These are phyloP conservation scores for Flaveria ramosissima DNA, from an alignment of 129 eudicot genomes.

Conservation along the genomic window DNA sequence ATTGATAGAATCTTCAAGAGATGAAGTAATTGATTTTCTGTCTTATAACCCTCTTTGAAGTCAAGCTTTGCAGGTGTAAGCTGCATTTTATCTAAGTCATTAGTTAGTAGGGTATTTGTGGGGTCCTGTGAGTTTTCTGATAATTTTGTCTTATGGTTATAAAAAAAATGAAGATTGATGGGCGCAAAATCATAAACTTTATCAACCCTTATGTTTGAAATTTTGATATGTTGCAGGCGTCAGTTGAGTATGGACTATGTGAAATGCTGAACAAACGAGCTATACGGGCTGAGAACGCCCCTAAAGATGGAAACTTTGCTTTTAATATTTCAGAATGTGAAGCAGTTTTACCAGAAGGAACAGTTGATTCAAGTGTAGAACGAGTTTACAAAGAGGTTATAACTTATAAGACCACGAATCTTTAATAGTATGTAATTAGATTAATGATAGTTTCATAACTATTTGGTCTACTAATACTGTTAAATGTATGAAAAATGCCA, in stretches of 20 bases:
- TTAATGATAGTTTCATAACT: neutral
- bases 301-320: slow-evolving; percentile 73
- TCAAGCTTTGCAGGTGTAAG: neutral
- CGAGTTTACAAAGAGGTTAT: slow-evolving; percentile 71
- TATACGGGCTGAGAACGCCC: slow-evolving; percentile 64
- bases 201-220: slow-evolving; percentile 8
- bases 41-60: neutral
- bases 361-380: slow-evolving; percentile 51
- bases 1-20: neutral
- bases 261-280: slow-evolving; percentile 82
- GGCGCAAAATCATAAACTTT: neutral
- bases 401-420: neutral
- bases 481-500: neutral
- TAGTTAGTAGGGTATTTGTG: too few relatives aligned
- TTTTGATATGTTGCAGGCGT: slow-evolving; percentile 49
- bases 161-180: neutral
- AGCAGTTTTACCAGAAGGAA: slow-evolving; percentile 71
- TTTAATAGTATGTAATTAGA: neutral
- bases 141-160: too few relatives aligned
- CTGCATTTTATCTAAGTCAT: too few relatives aligned
- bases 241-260: slow-evolving; percentile 92
- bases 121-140: too few relatives aligned
- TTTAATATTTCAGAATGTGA: slow-evolving; percentile 67
- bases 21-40: too few relatives aligned
- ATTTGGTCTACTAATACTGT: neutral